Base-by-base conservation (phyloP, 176 grass and related monocot genomes). In the Triticum dicoccoides region DNA sequence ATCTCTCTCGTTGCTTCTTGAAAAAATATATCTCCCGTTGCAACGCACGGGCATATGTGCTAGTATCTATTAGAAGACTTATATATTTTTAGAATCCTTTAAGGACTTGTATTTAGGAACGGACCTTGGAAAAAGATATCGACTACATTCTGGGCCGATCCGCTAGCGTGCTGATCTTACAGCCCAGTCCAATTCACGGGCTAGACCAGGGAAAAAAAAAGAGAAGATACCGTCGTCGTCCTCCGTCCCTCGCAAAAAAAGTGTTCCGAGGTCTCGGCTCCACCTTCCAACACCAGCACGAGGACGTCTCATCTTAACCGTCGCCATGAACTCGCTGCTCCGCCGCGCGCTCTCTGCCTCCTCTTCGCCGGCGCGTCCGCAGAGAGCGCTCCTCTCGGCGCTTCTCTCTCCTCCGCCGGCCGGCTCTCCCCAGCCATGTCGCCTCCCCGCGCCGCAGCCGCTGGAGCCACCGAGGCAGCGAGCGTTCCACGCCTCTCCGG, bases 321-420 rank as follows among this genome's bases (percentile, higher is more conserved):
- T 11, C 79, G 41, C 47, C 68, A 95, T 98, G 96, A 92, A 85
- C 85, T 79, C 77, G 63, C 84, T 96, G 76, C 64, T 98, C 39
- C 93, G 93, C 69, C 86, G 93, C 73, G 86, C 86, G 23, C 81
- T 91, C 52, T 67, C 27, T 42, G 24, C 82, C 25, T 68, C 82
- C 64, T 80, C 89, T 15, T 86, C 86, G 64, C 76, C 80, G 18
- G 76, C 88, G 33, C 69, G 6, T 5, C 75, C 63, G 5, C 56
- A 78, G 59, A 70, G 76, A 34, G 38, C 79, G 6, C 86, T 95
- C 29, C 59, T 90, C 6, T 24, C 82, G 2, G 82, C 82, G 61
- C 66, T 92, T n/a, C 69, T 91, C 24, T 89, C 25, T 54, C 14
- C 45, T 76, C 45, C 84, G 7, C 54, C 69, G 35, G 2, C 33